Conservation (phyloP, 2,329 filamentous ascomycete species). For the Stagonosporopsis chrysanthemi region DNA sequence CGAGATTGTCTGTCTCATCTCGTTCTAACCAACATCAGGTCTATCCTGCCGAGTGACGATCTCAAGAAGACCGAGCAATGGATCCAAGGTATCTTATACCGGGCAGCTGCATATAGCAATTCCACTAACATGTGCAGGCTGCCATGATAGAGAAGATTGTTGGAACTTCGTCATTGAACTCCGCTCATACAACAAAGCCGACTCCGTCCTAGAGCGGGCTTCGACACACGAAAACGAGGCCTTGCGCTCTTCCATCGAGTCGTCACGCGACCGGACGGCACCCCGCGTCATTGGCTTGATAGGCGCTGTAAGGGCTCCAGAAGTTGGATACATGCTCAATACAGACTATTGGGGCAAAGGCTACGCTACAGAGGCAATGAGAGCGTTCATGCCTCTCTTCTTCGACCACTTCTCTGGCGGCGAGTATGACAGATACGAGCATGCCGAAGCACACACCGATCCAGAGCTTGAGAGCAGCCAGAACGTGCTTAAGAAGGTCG, state of each 20-base stretch:
- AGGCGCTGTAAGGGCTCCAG: constrained; percentile 52
- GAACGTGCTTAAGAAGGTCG: constrained; percentile 64
- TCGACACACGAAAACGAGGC: neutral
- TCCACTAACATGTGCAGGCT: constrained; percentile 18
- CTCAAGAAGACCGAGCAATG: constrained; percentile 44
- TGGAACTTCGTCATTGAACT: constrained; percentile 68
- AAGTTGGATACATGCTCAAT: constrained; percentile 55
- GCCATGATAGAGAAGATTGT: constrained; percentile 47
- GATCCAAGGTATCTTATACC: constrained; percentile 37
- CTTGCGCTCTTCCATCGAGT: neutral
- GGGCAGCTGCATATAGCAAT: neutral
- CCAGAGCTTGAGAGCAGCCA: constrained; percentile 62
- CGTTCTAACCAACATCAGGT: constrained; percentile 47
- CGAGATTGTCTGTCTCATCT: neutral
- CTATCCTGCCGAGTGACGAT: constrained; percentile 60
- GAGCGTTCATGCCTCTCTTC: constrained; percentile 52
- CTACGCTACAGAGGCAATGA: constrained; percentile 55
- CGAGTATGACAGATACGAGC: constrained; percentile 39
- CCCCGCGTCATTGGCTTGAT: constrained; percentile 52
- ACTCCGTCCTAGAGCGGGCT: neutral
- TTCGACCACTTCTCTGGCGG: constrained; percentile 49
- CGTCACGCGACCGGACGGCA: constrained; percentile 4
- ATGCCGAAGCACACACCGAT: constrained; percentile 58
- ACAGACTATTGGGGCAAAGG: constrained; percentile 51
- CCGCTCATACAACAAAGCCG: constrained; percentile 17